Base-by-base conservation (phyloP, 2,329 filamentous ascomycete species). In the Neofusicoccum ribis region DNA sequence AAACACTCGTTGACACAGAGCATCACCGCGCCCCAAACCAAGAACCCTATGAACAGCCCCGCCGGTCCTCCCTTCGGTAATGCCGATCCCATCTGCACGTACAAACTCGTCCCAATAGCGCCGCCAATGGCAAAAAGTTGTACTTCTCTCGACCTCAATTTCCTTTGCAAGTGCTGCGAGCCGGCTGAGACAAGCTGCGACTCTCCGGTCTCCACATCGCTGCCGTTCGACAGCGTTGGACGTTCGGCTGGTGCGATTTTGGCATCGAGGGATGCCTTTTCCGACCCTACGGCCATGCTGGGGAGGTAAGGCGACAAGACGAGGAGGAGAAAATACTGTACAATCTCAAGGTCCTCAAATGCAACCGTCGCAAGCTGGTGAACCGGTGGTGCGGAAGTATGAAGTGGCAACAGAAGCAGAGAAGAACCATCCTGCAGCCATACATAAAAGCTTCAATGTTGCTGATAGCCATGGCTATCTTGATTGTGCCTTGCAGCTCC, bases 1-100 rank as follows among this genome's bases (percentile, higher is more conserved):
- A 62, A 62, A 41, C 59, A 62, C 46, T 62, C 59, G 41, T 62
- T 62, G n/a, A 62, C 59, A 17, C 59, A 44, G 4, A 51, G n/a
- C 59, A 62, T 62, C 31, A 62, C 59, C 31, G 14, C 31, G 31
- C 59, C 59, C 59, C 59, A 62, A 15, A 62, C 43, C 44, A 51
- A 51, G 14, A 62, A 62, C 2, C 59, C 59, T 34, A 51, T 5
- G 14, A 62, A 43, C 46, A 62, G n/a, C 3, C 59, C 59, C 4
- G 44, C 59, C 31, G 59, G 59, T 9, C 59, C 59, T 3, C 59
- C 59, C 34, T 62, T 62, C 27, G 59, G 59, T 46, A 62, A 49
- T 31, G 59, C 59, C 31, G 59, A 62, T n/a, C 31, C 59, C 59
- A 62, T 62, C 46, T 62, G 59, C 7, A 62, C 59, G 46, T 49